Percentiles rank a stretch among this genome's conserved stretches.
phyloP scores from a whole-genome alignment of 2,329 filamentous ascomycete genomes.

The Rutstroemia sp. region DNA sequence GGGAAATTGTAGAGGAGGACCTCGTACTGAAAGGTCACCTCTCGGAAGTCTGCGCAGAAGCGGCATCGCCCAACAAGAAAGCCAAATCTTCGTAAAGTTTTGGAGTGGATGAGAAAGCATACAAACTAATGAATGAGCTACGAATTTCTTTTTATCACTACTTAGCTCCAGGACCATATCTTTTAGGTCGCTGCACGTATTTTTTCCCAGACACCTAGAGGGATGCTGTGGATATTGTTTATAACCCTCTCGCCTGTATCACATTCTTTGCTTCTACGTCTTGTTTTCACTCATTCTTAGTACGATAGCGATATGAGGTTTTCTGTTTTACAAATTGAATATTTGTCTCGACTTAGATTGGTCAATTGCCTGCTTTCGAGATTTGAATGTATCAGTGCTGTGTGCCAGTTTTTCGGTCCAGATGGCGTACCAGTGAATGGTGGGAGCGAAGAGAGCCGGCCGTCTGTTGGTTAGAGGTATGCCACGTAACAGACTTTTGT shows the following conservation, averaged over 20 bases:
- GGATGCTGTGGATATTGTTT: not conserved
- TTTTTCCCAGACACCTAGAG: too few species aligned
- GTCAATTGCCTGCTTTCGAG: not conserved
- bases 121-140: not conserved
- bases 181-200: too few species aligned
- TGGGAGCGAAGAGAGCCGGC: not conserved
- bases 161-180: too few species aligned
- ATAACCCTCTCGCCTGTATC: not conserved
- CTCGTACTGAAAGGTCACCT: slow-evolving; percentile 25
- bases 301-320: not conserved
- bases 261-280: not conserved
- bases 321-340: not conserved
- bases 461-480: not conserved
- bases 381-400: not conserved
- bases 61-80: slow-evolving; percentile 16
- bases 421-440: not conserved
- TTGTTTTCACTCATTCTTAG: not conserved
- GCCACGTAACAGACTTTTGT: not conserved
- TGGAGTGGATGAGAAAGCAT: not conserved
- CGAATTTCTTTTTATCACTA: slow-evolving; percentile 8
- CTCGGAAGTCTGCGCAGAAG: slow-evolving; percentile 22
- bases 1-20: slow-evolving; percentile 30
- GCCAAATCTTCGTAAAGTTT: slow-evolving; percentile 12
- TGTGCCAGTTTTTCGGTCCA: not conserved
- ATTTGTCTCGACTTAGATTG: not conserved